Evolutionary conservation across 495 filamentous ascomycete genomes (phyloP).

Genomic region (Aspergillus campestris): DNA sequence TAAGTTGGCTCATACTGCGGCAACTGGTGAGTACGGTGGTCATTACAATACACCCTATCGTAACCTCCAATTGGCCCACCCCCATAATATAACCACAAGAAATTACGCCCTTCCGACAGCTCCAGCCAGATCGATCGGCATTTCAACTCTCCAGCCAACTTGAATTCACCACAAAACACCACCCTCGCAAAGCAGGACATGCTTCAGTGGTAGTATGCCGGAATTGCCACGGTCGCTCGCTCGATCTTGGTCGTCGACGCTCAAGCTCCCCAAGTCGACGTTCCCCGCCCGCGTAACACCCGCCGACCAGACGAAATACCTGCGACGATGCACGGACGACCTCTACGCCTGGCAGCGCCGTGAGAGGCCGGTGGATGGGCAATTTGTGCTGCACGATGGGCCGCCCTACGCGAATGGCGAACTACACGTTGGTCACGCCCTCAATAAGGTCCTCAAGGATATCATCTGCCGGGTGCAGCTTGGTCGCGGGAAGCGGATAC

Average conservation of each 20-base stretch:
- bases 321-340: conserved; percentile 73
- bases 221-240: conserved; percentile 36
- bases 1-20: too few species aligned
- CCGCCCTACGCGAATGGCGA: conserved; percentile 93
- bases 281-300: conserved; percentile 47
- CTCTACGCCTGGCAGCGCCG: conserved; percentile 80
- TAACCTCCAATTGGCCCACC: too few species aligned
- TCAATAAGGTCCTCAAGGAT: conserved; percentile 98
- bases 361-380: conserved; percentile 47
- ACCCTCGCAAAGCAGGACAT: conserved; percentile 17
- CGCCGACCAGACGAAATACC: conserved; percentile 51
- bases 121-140: background rate
- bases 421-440: conserved; percentile 93
- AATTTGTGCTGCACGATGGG: conserved; percentile 88
- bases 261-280: conserved; percentile 50
- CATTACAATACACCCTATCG: too few species aligned
- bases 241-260: conserved; percentile 50
- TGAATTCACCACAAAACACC: background rate
- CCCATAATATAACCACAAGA: too few species aligned
- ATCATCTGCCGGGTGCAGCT: conserved; percentile 77
- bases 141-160: background rate
- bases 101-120: background rate
- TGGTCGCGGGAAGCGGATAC: conserved; percentile 63
- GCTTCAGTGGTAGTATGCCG: conserved; percentile 39
- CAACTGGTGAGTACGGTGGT: too few species aligned